Conservation (phyloP, 495 filamentous ascomycete species). For the Jackrogersella multiformis region DNA sequence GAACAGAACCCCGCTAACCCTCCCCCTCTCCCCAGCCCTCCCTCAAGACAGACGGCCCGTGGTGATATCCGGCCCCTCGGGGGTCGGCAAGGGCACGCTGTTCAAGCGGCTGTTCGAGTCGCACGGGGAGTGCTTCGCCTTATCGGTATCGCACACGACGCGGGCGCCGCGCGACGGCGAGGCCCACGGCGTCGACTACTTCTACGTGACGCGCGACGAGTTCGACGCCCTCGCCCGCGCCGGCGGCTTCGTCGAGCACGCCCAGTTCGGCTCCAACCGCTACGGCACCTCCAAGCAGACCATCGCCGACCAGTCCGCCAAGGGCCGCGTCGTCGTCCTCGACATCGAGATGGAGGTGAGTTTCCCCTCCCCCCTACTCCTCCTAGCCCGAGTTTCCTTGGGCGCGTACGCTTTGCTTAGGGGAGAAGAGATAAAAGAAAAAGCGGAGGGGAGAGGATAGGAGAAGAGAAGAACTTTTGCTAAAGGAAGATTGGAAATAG, state of each 20-base stretch:
- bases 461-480: not conserved
- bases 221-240: conserved; percentile 75
- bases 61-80: conserved; percentile 86
- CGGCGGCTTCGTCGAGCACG: conserved; percentile 87
- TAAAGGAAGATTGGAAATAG: conserved; percentile 44
- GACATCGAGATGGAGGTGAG: conserved; percentile 92
- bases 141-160: conserved; percentile 89
- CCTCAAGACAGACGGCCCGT: conserved; percentile 68
- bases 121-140: conserved; percentile 78
- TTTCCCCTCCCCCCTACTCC: conserved; percentile 29
- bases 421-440: not conserved
- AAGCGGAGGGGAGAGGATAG: not conserved
- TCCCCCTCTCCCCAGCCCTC: conserved; percentile 37
- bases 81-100: conserved; percentile 89
- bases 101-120: conserved; percentile 70
- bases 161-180: conserved; percentile 80
- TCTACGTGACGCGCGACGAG: conserved; percentile 74
- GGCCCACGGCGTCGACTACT: conserved; percentile 79
- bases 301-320: conserved; percentile 75
- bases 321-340: conserved; percentile 72
- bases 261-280: conserved; percentile 84
- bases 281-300: conserved; percentile 86
- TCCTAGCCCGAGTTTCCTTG: too few relatives aligned
- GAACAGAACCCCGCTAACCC: not conserved
- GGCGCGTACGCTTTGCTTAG: too few relatives aligned